Percentiles rank a stretch among this genome's conserved stretches.
These are phyloP conservation scores for Phytophthora foliorum DNA, from an alignment of 352 stramenopile genomes.

Conservation along the genomic window DNA sequence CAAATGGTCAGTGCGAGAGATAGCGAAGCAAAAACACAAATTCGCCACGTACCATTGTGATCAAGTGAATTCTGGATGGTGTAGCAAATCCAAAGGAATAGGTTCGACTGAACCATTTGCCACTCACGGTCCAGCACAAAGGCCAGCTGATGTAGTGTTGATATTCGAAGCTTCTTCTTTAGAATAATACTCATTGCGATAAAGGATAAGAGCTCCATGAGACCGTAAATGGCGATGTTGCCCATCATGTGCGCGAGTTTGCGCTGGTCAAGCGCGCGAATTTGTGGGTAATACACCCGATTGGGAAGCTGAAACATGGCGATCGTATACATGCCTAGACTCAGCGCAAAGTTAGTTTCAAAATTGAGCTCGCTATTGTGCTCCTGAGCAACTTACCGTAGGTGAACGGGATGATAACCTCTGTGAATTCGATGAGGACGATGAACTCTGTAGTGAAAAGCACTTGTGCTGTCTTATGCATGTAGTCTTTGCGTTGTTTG, in stretches of 20 bases:
- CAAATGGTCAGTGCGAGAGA: background rate
- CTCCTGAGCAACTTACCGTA: constrained; percentile 35
- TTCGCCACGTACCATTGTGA: constrained; percentile 34
- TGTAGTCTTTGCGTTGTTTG: constrained; percentile 25
- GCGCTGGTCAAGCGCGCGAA: constrained; percentile 23
- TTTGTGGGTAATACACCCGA: constrained; percentile 43
- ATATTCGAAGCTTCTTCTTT: constrained; percentile 33
- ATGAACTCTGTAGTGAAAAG: constrained; percentile 47
- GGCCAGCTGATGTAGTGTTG: constrained; percentile 38
- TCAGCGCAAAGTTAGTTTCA: background rate
- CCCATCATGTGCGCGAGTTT: constrained; percentile 27
- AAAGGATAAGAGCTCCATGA: constrained; percentile 41
- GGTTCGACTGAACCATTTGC: constrained; percentile 49
- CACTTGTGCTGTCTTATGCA: constrained; percentile 25
- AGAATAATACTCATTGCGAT: constrained; percentile 28
- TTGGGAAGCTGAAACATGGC: constrained; percentile 49
- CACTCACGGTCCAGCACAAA: constrained; percentile 54
- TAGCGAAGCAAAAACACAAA: background rate
- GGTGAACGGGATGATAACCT: constrained; percentile 48
- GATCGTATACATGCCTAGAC: constrained; percentile 37
- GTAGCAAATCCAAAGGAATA: constrained; percentile 58
- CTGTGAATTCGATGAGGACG: constrained; percentile 44
- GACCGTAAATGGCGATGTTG: constrained; percentile 43
- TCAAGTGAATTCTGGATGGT: constrained; percentile 48
- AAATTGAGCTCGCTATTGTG: background rate